Evolutionary conservation across 495 filamentous ascomycete species (phyloP).

Genomic region (Clohesyomyces aquaticus): DNA sequence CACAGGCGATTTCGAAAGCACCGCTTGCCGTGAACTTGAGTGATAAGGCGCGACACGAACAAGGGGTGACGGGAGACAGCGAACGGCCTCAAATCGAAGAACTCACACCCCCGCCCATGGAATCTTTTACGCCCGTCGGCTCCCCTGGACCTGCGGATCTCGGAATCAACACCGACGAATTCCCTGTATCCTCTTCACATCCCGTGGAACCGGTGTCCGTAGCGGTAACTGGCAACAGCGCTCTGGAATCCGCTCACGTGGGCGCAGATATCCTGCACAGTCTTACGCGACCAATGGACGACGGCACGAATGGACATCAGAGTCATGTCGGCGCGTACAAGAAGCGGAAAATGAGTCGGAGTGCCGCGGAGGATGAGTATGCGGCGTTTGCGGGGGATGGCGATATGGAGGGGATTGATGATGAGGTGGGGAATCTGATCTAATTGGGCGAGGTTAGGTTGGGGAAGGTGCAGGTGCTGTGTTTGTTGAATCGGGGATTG

Average conservation of each 20-base stretch:
- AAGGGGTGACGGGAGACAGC: neutral
- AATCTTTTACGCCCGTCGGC: slow-evolving; percentile 40
- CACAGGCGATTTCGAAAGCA: slow-evolving; percentile 23
- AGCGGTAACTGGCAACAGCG: too few relatives aligned
- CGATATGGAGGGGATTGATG: slow-evolving; percentile 60
- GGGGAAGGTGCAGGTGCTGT: too few relatives aligned
- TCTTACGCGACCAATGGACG: slow-evolving; percentile 15
- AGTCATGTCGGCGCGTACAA: slow-evolving; percentile 49
- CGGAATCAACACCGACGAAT: slow-evolving; percentile 6
- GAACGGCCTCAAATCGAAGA: slow-evolving; percentile 34
- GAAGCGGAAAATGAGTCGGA: slow-evolving; percentile 69
- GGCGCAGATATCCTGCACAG: slow-evolving; percentile 27
- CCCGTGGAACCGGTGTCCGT: too few relatives aligned
- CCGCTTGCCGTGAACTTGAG: slow-evolving; percentile 10
- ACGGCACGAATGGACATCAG: slow-evolving; percentile 9
- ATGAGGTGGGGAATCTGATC: slow-evolving; percentile 41
- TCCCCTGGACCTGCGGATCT: slow-evolving; percentile 16
- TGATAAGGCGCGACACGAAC: neutral
- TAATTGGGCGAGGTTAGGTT: slow-evolving; percentile 1
- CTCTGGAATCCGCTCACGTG: too few relatives aligned
- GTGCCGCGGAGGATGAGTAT: slow-evolving; percentile 67
- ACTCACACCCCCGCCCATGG: slow-evolving; percentile 40
- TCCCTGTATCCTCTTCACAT: too few relatives aligned
- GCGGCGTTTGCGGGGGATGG: slow-evolving; percentile 68
- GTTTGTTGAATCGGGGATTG: too few relatives aligned